Base-by-base conservation (phyloP, 116 monocot species). In the Posidonia oceanica region DNA sequence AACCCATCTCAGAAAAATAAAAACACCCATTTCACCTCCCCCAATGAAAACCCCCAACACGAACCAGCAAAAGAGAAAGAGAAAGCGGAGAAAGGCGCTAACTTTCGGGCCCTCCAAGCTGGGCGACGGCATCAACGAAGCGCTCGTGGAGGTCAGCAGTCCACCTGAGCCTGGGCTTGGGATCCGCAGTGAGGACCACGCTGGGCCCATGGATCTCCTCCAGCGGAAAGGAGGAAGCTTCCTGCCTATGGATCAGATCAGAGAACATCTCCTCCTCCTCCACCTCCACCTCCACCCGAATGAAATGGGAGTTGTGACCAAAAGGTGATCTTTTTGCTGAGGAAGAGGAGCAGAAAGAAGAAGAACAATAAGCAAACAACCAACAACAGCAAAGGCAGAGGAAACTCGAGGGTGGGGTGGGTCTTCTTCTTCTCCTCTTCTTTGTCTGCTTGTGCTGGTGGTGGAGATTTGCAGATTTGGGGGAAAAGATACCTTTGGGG, bases 51-150 rank as follows among this genome's bases (percentile, higher is more conserved):
- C 14, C 14, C n/a, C 2, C 14, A n/a, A 15, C 14, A 65, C 0
- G 5, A 18, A 40, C 15, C 7, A 41, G 3, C 2, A 65, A 65
- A 40, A 3, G 15, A 65, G 40, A 38, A 41, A 8, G 38, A 42
- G 41, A 23, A 3, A 36, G 4, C 7, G 65, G 52, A 23, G 56
- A 40, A 39, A 57, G 57, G 18, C 7, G n/a, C 70, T 13, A 40
- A 94, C 94, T 94, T 80, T 94, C 94, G 15, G 94, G 90, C 5
- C 94, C 94, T 38, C 94, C 94, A 57, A 94, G 94, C 91, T 94
- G 94, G 41, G 94, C 84, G 59, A 94, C 94, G 51, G 94, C 91
- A 63, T 94, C 94, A 53, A 94, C 90, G 75, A 94, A 94, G 1
- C 94, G 83, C 64, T 94, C 94, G 78, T 94, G 94, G 52, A 94